These are phyloP conservation scores for Peronospora belbahrii DNA, from an alignment of 352 stramenopile species.

Conservation along the genomic window DNA sequence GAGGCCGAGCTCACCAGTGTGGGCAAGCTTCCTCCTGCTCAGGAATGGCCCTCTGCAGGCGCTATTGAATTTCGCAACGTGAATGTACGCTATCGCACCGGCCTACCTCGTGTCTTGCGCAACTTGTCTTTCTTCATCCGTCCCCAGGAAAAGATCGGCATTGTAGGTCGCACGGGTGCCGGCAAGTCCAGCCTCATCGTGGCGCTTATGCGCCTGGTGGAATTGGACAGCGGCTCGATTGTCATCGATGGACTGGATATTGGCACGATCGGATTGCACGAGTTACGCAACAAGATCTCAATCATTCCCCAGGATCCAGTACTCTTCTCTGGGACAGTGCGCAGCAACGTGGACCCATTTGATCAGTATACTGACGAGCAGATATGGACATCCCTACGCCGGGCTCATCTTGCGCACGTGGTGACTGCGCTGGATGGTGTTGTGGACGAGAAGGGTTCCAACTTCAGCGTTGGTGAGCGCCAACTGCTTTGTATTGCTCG, in stretches of 20 bases:
- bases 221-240: conserved; percentile 68
- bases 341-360: conserved; percentile 91
- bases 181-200: conserved; percentile 89
- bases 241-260: conserved; percentile 60
- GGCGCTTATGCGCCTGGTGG: conserved; percentile 86
- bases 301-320: conserved; percentile 94
- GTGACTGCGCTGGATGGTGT: conserved; percentile 36
- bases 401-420: conserved; percentile 68
- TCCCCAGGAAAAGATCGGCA: conserved; percentile 80
- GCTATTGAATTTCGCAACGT: conserved; percentile 85
- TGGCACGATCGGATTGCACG: conserved; percentile 40
- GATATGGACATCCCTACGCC: conserved; percentile 80
- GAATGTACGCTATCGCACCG: conserved; percentile 80
- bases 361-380: conserved; percentile 81
- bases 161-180: conserved; percentile 78
- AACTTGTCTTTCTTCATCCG: conserved; percentile 76
- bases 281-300: conserved; percentile 48
- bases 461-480: conserved; percentile 93
- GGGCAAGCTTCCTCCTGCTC: conserved; percentile 43
- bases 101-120: conserved; percentile 50
- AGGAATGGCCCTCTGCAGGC: conserved; percentile 79
- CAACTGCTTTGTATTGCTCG: conserved; percentile 94
- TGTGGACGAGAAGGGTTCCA: conserved; percentile 87
- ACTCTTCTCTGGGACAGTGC: conserved; percentile 90
- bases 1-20: conserved; percentile 87